These are phyloP conservation scores for Wickerhamia fluorescens DNA, from an alignment of 805 yeast species.

Conservation along the genomic window DNA sequence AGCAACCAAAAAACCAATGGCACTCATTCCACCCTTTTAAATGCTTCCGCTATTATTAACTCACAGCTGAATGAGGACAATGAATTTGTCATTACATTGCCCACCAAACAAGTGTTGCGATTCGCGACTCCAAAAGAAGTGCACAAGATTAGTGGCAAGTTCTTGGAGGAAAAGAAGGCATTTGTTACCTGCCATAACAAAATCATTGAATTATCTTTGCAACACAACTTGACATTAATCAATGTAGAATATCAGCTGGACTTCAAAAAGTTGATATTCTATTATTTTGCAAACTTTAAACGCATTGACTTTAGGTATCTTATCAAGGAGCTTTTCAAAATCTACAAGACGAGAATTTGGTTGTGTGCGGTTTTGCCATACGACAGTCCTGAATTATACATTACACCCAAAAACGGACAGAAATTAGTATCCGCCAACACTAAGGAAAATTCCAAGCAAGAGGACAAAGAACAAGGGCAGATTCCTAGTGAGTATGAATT, in stretches of 20 bases:
- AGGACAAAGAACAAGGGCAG: not conserved
- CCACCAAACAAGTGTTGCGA: constrained; percentile 70
- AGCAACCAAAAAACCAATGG: constrained; percentile 23
- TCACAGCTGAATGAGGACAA: constrained; percentile 46
- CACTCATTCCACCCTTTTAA: constrained; percentile 30
- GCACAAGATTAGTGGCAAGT: constrained; percentile 52
- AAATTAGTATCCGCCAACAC: too few species aligned
- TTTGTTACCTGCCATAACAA: constrained; percentile 52
- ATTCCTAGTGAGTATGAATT: constrained; percentile 34
- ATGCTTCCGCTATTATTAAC: constrained; percentile 31
- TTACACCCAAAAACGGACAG: constrained; percentile 4
- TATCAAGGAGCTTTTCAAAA: constrained; percentile 38
- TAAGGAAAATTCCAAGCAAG: too few species aligned
- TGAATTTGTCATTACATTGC: constrained; percentile 56
- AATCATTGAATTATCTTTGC: constrained; percentile 42
- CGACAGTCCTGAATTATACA: constrained; percentile 28
- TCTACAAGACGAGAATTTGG: constrained; percentile 42
- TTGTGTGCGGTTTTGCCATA: constrained; percentile 40
- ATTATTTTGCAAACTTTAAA: constrained; percentile 40
- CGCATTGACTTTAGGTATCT: constrained; percentile 38
- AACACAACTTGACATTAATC: constrained; percentile 28
- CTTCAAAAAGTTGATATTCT: constrained; percentile 39
- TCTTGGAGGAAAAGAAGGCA: constrained; percentile 67
- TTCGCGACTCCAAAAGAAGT: constrained; percentile 72
- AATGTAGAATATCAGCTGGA: constrained; percentile 41